Percentiles rank a stretch among this genome's conserved stretches.
Conservation (phyloP, 2,329 filamentous ascomycete species). For the Aspergillus sp. region DNA sequence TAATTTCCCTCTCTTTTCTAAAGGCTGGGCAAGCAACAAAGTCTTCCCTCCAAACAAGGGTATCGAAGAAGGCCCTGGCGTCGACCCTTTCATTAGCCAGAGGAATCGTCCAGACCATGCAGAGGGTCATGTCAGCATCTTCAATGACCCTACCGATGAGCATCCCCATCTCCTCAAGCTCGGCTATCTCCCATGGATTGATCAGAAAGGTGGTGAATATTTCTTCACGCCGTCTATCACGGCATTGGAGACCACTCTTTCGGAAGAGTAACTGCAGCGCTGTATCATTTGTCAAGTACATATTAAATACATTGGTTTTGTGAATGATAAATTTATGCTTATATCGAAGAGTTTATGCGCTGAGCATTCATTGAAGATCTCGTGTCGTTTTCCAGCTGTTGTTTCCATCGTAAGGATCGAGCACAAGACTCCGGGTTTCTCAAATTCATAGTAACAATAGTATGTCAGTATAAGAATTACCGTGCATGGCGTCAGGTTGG, state of each 20-base stretch:
- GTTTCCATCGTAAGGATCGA: too few species aligned
- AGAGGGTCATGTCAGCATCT: conserved; percentile 1
- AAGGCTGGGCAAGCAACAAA: conserved; percentile 17
- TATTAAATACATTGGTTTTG: too few species aligned
- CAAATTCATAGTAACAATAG: too few species aligned
- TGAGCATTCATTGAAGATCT: too few species aligned
- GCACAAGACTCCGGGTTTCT: too few species aligned
- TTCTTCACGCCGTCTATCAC: conserved; percentile 40
- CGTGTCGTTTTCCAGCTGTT: too few species aligned
- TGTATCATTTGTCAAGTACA: too few species aligned
- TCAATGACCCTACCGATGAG: conserved; percentile 2
- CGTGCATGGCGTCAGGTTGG: too few species aligned
- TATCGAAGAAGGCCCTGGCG: conserved; percentile 9
- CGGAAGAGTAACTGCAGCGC: neutral
- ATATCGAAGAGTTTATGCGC: too few species aligned
- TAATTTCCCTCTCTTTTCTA: neutral
- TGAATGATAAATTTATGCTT: too few species aligned
- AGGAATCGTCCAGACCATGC: conserved; percentile 7
- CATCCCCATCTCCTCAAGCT: conserved; percentile 8
- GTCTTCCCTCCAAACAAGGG: conserved; percentile 11
- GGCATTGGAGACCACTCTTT: conserved; percentile 4
- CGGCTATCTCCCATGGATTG: conserved; percentile 28
- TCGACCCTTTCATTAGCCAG: conserved; percentile 16
- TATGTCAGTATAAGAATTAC: too few species aligned
- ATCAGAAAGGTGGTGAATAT: conserved; percentile 39